Base-by-base conservation (phyloP, 108 stramenopile genomes). In the Cyclotella distinguenda region DNA sequence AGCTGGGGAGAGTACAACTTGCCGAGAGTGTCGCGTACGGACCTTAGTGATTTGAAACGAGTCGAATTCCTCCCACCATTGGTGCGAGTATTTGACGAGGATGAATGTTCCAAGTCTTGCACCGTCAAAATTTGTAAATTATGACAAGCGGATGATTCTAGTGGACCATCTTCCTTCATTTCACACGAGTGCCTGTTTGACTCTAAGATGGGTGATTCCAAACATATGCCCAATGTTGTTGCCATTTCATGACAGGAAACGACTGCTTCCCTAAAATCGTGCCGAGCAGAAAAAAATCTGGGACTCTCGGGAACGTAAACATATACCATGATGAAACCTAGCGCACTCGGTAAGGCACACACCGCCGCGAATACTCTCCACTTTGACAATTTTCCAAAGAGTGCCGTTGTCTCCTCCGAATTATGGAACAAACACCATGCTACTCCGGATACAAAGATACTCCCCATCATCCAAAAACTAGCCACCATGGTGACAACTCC, bases 401-500 rank as follows among this genome's bases (percentile, higher is more conserved):
- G 26, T 0, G 36, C 18, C 4, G 27, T 36, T 18, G 11, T 19
- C 10, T 62, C 35, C n/a, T n/a, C 21, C 50, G 34, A 33, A 15
- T 64, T 23, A 65, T 70, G 67, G 44, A 91, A 83, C n/a, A 84
- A 47, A 26, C 72, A 47, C 80, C 86, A 78, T 2, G 82, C 91
- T 32, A 77, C 13, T 4, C 80, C 33, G 10, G 91, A 86, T 22
- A 92, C 88, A 74, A 72, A 87, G 40, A 92, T 76, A 66, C 82
- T 85, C 3, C 87, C 91, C 8, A 92, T 85, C 91, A 89, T 89
- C 91, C 91, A 92, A 77, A 92, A 92, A 39, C 78, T 77, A 0
- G 91, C 91, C n/a, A 71, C 77, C 2, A 82, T 21, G 13, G 86
- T 84, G 22, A 87, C 86, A 28, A 84, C 78, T 44, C 86, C 64